A percentile compares a stretch with the other conserved stretches of the same genome.
These are phyloP conservation scores for Citrus trifoliata DNA, from an alignment of 345 rosid species.

Conservation along the genomic window DNA sequence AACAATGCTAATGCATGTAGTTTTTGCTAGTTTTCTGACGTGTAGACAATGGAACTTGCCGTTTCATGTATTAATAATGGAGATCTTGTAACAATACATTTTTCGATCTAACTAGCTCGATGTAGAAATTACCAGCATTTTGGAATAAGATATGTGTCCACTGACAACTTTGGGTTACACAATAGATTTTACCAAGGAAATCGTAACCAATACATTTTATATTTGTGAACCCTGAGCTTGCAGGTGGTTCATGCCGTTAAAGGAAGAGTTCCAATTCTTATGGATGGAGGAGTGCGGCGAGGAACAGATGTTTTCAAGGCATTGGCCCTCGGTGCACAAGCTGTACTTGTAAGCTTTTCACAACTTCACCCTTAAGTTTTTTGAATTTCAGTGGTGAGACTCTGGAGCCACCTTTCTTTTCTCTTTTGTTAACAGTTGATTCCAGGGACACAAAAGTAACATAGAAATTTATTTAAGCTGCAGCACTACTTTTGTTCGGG, in stretches of 20 bases:
- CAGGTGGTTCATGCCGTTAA: constrained; percentile 70
- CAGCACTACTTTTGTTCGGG: no score
- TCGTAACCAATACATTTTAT: background rate
- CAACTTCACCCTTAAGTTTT: background rate
- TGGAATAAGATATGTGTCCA: background rate
- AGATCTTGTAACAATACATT: background rate
- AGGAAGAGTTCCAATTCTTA: constrained; percentile 70
- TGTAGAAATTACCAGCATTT: background rate
- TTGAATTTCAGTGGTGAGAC: background rate
- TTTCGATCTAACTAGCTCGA: no score
- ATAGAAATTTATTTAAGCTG: no score
- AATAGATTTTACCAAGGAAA: background rate
- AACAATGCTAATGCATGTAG: background rate
- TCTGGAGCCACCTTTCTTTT: no score
- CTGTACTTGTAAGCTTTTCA: constrained; percentile 59
- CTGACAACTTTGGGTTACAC: background rate
- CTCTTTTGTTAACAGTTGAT: no score
- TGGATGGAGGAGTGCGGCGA: constrained; percentile 81
- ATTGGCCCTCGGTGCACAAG: constrained; percentile 81
- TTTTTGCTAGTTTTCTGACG: no score
- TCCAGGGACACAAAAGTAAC: no score
- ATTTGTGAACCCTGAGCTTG: constrained; percentile 4
- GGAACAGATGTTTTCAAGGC: constrained; percentile 91
- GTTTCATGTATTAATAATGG: background rate
- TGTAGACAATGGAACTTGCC: background rate